Evolutionary conservation across 768 basidiomycete genomes (phyloP), one percentile per base, ranked within the genome.

Genomic region (Chlorophyllum brunneum): DNA sequence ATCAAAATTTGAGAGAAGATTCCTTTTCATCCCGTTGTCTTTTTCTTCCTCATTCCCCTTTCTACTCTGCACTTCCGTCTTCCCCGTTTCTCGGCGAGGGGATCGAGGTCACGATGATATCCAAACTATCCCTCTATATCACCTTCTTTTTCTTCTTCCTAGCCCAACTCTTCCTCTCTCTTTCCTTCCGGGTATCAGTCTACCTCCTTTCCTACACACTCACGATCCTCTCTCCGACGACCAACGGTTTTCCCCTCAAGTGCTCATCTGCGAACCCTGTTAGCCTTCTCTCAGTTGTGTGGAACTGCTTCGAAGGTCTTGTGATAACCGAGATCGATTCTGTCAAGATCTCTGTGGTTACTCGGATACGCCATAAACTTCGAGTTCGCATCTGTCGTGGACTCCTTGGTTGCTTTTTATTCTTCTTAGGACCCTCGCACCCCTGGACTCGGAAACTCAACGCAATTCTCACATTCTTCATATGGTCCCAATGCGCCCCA

Each of bases 71-170:
- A 36, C 16, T 15, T 36, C 34, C 2, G 13, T 36, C 13, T 36
- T 15, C 16, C 34, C 34, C 13, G 9, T 16, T 36, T 11, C 16
- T 36, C 11, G 13, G 13, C 34, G 7, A 36, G n/a, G n/a, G n/a
- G n/a, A 36, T 15, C 8, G 34, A 36, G 15, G 16, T 11, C 15
- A 18, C 20, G 49, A 51, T 51, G 40, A 42, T 42, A 15, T 30
- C 40, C 39, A 33, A 42, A 41, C n/a, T 41, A 13, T 13, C 39
- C 8, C 11, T 50, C 15, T 15, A 41, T 33, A 51, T 41, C 16
- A 39, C 40, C 9, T 30, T 51, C 49, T 24, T 51, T 41, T 42
- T 51, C 40, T 7, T 16, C 8, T 24, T 31, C 22, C 49, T 51
- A 5, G 10, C 34, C 40, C 40, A 51, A 22, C 49, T 34, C 40